phyloP scores from a whole-genome alignment of 208 protist genomes.

The Pavlovales sp. region DNA sequence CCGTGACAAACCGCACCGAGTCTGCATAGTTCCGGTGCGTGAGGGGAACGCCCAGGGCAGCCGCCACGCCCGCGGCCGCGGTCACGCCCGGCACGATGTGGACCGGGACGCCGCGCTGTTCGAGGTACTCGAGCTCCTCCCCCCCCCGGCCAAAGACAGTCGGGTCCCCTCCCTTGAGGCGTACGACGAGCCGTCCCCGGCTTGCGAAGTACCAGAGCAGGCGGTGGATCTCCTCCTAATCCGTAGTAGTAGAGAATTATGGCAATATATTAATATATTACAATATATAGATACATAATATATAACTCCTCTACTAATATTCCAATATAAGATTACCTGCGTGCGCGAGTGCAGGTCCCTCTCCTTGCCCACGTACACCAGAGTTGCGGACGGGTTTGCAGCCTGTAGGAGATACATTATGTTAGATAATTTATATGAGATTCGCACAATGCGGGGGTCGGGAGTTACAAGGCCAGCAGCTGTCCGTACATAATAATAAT shows the following conservation, averaged over 20 bases:
- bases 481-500: no score
- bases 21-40: constrained; percentile 36
- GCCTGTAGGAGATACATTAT: no score
- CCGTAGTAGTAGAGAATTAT: no score
- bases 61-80: constrained; percentile 19
- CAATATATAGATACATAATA: no score
- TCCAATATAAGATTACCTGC: no score
- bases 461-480: no score
- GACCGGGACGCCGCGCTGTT: constrained; percentile 9
- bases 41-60: constrained; percentile 20
- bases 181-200: neutral
- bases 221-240: constrained; percentile 23
- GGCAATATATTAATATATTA: no score
- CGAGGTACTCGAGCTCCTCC: constrained; percentile 37
- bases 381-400: neutral
- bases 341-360: constrained; percentile 19
- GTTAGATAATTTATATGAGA: no score
- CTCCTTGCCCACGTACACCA: constrained; percentile 36
- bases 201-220: neutral
- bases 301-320: no score
- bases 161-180: constrained; percentile 37
- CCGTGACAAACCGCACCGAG: constrained; percentile 28
- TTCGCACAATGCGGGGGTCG: no score
- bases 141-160: constrained; percentile 33
- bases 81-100: constrained; percentile 34